phyloP scores from a whole-genome alignment of 1,139 yeast genomes.

The Candida sp. region DNA sequence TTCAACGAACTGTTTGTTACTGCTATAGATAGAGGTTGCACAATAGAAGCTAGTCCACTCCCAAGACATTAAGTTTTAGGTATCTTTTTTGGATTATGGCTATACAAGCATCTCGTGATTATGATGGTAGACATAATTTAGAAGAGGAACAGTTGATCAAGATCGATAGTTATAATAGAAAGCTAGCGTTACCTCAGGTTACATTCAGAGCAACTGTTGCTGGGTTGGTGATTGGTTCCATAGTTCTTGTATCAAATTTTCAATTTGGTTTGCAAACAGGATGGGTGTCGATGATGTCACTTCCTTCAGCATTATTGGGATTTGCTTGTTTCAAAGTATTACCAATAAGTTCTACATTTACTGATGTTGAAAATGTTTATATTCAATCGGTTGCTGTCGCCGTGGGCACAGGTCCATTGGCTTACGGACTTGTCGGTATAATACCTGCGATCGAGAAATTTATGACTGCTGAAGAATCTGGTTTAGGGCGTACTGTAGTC shows the following conservation, averaged over 20 bases:
- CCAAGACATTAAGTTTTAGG: no score
- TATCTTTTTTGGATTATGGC: background rate
- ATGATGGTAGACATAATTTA: background rate
- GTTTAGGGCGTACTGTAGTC: slow-evolving; percentile 41
- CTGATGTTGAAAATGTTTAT: slow-evolving; percentile 91
- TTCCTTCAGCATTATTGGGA: slow-evolving; percentile 89
- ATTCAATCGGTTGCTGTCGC: slow-evolving; percentile 94
- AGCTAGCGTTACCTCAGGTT: slow-evolving; percentile 53
- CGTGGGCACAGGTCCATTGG: slow-evolving; percentile 95
- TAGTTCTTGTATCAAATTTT: slow-evolving; percentile 83
- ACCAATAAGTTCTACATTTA: slow-evolving; percentile 48
- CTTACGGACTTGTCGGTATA: slow-evolving; percentile 95
- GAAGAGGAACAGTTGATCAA: background rate
- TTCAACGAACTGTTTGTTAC: no score
- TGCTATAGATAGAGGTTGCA: no score
- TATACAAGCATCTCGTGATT: background rate
- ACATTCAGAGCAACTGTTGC: slow-evolving; percentile 70
- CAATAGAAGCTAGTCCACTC: no score
- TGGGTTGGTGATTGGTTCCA: slow-evolving; percentile 75
- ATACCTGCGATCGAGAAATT: slow-evolving; percentile 94
- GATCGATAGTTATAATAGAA: slow-evolving; percentile 13
- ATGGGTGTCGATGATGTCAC: slow-evolving; percentile 99
- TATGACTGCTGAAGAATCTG: slow-evolving; percentile 74
- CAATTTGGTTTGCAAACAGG: slow-evolving; percentile 98
- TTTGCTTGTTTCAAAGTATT: slow-evolving; percentile 72